Evolutionary conservation across 495 filamentous ascomycete species (phyloP), one percentile per base, ranked within the genome.

Genomic region (Penicillium crystallinum): DNA sequence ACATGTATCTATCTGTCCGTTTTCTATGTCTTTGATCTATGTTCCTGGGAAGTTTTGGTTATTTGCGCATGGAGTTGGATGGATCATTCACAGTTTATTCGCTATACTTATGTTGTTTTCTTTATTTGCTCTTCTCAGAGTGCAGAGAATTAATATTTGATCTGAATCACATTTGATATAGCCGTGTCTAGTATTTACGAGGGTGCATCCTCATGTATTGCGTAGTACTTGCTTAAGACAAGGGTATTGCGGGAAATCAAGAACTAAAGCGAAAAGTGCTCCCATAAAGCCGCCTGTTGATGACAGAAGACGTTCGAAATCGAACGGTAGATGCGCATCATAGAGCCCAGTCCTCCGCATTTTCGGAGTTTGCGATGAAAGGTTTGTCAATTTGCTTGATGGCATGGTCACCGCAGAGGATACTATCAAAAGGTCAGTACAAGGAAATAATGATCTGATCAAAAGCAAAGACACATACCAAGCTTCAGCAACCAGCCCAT

Each of bases 301-400:
- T 7, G 14, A 27, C 18, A 1, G 3, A 47, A 46, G 18, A 23
- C 12, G 34, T 7, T 4, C 15, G 15, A 30, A 22, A 46, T 14
- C 2, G 10, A 18, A 3, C 9, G 14, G n/a, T 17, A 12, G 19
- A 18, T 46, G 23, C 23, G 18, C 34, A 51, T 69, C 70, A 95
- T 43, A 97, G 68, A 44, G 83, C 83, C 93, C 93, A 98, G 57
- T 96, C 93, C 42, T 84, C 81, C 48, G 66, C 69, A 59, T 89
- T 78, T 52, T 97, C 91, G 6, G 75, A 75, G 4, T 79, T 68
- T 12, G 74, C 74, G 18, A 97, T 78, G 66, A 98, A 97, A 2
- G 93, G 90, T 69, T 95, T 90, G 55, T 96, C 90, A 34, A 98
- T 90, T 53, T 85, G 77, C 73, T 88, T 91, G 58, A 98, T 91